Evolutionary conservation across 202 grass and related monocot species (phyloP).

Genomic region (Zoysia matrella): DNA sequence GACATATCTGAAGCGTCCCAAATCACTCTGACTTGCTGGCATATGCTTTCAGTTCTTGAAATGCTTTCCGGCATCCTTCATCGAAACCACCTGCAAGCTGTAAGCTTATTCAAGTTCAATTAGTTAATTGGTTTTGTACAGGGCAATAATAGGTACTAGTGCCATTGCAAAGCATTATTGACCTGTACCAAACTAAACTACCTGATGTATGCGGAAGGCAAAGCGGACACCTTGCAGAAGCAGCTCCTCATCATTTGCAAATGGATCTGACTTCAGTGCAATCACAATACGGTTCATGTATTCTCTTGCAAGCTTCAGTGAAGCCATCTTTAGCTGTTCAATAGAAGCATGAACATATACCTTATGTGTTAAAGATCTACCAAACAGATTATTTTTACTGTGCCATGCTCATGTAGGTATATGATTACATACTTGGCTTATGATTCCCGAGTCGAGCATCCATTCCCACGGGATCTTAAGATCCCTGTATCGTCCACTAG

Average conservation of each 20-base stretch:
- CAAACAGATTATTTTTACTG: not conserved
- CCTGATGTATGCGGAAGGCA: slow-evolving; percentile 96
- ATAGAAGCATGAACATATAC: slow-evolving; percentile 22
- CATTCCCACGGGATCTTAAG: slow-evolving; percentile 95
- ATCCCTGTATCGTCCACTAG: slow-evolving; percentile 82
- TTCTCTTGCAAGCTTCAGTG: slow-evolving; percentile 87
- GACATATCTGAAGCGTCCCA: slow-evolving; percentile 37
- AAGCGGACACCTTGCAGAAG: slow-evolving; percentile 81
- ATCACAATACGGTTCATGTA: slow-evolving; percentile 85
- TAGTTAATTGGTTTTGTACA: slow-evolving; percentile 31
- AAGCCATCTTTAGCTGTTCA: slow-evolving; percentile 85
- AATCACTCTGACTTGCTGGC: slow-evolving; percentile 63
- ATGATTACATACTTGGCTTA: slow-evolving; percentile 68
- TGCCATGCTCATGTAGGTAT: not conserved
- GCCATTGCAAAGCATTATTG: slow-evolving; percentile 27
- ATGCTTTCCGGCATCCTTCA: slow-evolving; percentile 72
- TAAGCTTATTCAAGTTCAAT: slow-evolving; percentile 20
- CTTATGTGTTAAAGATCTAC: slow-evolving; percentile 24
- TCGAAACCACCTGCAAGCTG: slow-evolving; percentile 93
- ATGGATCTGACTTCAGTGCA: slow-evolving; percentile 69
- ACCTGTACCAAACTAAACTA: slow-evolving; percentile 18
- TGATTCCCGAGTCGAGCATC: slow-evolving; percentile 92
- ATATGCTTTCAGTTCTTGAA: slow-evolving; percentile 82
- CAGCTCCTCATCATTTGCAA: slow-evolving; percentile 86
- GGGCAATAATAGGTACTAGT: not conserved